Evolutionary conservation across 78 protist genomes (phyloP).

Genomic region (Dictyostelium firmibasis): DNA sequence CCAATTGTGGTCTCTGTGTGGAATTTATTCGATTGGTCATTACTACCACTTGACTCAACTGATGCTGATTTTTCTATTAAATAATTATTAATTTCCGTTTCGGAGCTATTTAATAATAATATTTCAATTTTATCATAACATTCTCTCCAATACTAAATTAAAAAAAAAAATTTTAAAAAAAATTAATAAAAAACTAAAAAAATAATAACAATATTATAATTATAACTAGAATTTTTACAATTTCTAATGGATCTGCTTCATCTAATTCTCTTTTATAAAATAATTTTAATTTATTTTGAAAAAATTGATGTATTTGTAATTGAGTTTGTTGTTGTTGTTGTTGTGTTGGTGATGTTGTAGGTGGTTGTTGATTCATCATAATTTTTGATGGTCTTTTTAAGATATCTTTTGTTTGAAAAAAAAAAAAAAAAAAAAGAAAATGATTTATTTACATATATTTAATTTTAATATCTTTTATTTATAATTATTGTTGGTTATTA

Average conservation of each 20-base stretch:
- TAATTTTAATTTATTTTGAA: constrained; percentile 23
- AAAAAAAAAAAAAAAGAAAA: background rate
- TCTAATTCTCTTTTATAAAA: constrained; percentile 53
- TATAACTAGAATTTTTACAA: background rate
- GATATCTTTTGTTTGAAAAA: background rate
- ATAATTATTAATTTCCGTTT: constrained; percentile 5
- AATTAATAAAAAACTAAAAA: background rate
- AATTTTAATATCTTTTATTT: background rate
- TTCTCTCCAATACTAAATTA: constrained; percentile 63
- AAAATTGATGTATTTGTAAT: background rate
- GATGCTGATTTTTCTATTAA: constrained; percentile 9
- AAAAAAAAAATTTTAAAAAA: background rate
- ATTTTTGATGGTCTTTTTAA: background rate
- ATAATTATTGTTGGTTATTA: background rate
- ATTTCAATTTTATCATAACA: constrained; percentile 65
- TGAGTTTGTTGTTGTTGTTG: background rate
- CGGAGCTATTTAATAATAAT: background rate
- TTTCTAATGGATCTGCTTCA: constrained; percentile 41
- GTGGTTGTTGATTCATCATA: constrained; percentile 11
- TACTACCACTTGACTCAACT: background rate
- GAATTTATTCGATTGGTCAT: background rate
- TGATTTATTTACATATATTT: background rate
- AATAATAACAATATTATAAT: background rate
- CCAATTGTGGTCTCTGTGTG: constrained; percentile 68
- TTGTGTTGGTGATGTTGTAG: background rate